Base-by-base conservation (phyloP, 139 green algal genomes). In the Ulvella scutata region DNA sequence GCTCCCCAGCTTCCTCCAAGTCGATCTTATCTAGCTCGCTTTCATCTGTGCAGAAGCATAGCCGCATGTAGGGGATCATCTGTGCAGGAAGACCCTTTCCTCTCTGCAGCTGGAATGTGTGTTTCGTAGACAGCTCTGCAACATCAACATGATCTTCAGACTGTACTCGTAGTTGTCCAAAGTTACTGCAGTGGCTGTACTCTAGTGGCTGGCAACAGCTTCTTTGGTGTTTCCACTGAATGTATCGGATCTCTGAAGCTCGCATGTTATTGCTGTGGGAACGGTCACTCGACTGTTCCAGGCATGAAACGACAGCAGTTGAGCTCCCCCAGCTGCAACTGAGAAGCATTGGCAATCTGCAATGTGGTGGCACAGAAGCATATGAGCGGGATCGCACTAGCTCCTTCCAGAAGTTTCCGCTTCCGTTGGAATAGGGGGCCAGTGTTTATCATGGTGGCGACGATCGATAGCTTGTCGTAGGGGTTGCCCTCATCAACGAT, bases 341-440 rank as follows among this genome's bases (percentile, higher is more conserved):
- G n/a, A n/a, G n/a, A n/a, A 59, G 31, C 72, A 60, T n/a, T 4
- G 28, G 29, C n/a, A 2, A 79, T 62, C 75, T 26, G 4, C 10
- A 4, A 4, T 26, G 44, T 26, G 44, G 44, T 38, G 43, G 60
- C 26, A 35, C 9, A n/a, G 39, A 3, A 37, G 3, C 61, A 73
- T 43, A 37, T 39, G 3, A 87, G 73, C 73, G 82, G 73, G 51
- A 90, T 89, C 1, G 61, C 76, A 38, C 78, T 78, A 37, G 79
- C 75, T 9, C 82, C 67, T 72, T 89, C 80, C 72, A 97, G 85
- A 23, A 80, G 72, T 26, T 76, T 79, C 1, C 90, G 80, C 85
- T 97, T 97, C 31, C 76, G 13, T 51, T 88, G 82, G 85, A 88
- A 97, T 29, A 96, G 83, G 2, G 90, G 90, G 78, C 97, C 92